A percentile compares a stretch with the other conserved stretches of the same genome.
Conservation (phyloP, 345 rosid genomes). For the Toxicodendron radicans region DNA sequence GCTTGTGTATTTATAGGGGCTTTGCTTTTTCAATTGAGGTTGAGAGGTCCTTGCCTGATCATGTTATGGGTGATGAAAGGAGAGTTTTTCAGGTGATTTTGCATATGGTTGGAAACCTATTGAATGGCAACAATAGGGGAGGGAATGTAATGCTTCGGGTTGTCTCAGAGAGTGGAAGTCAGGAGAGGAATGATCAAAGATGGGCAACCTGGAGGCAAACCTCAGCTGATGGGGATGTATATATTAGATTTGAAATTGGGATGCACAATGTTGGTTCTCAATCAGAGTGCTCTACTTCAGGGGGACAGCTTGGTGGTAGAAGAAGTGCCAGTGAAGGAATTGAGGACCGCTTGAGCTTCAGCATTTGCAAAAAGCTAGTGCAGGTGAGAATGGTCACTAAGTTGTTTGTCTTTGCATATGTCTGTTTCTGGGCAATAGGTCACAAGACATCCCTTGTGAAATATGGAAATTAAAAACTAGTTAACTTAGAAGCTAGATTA, state of each 20-base stretch:
- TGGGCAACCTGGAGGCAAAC: conserved; percentile 73
- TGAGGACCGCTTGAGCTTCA: conserved; percentile 80
- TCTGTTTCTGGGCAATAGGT: background rate
- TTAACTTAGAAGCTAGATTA: background rate
- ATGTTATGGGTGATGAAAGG: conserved; percentile 76
- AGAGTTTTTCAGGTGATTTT: conserved; percentile 86
- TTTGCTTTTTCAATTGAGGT: conserved; percentile 61
- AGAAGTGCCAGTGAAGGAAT: conserved; percentile 48
- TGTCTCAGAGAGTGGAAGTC: conserved; percentile 61
- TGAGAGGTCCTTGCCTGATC: conserved; percentile 73
- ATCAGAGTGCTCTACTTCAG: conserved; percentile 44
- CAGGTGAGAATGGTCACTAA: conserved; percentile 48
- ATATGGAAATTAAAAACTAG: background rate
- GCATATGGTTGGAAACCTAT: conserved; percentile 82
- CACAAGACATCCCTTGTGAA: background rate
- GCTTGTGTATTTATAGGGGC: conserved; percentile 69
- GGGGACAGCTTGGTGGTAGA: conserved; percentile 41
- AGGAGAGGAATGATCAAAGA: conserved; percentile 61
- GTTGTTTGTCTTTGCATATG: background rate
- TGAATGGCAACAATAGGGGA: conserved; percentile 47
- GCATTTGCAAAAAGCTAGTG: conserved; percentile 84
- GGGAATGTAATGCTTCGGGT: conserved; percentile 53
- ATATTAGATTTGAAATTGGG: conserved; percentile 67
- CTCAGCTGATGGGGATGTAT: conserved; percentile 59
- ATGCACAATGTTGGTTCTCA: conserved; percentile 34